Conservation (phyloP, 2,329 filamentous ascomycete genomes). For the Neophaeococcomyces mojaviensis region DNA sequence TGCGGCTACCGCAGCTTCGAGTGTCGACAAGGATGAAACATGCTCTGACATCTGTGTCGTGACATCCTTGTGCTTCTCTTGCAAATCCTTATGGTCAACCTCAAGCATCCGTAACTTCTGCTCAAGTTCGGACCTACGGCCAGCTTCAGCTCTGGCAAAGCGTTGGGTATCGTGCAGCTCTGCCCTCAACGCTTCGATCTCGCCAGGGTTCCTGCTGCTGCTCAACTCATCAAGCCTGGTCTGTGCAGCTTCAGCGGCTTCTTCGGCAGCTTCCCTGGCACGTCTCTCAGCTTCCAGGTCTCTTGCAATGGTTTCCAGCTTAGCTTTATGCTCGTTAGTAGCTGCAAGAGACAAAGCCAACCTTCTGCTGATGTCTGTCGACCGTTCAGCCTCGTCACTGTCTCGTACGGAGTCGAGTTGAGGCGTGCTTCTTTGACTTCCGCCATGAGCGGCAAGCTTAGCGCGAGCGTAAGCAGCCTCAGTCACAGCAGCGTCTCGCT, state of each 20-base stretch:
- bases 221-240: constrained; percentile 79
- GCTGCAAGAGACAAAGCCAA: constrained; percentile 72
- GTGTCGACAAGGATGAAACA: constrained; percentile 60
- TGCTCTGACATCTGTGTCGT: constrained; percentile 62
- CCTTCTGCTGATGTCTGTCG: constrained; percentile 69
- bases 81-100: constrained; percentile 77
- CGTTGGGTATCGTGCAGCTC: constrained; percentile 76
- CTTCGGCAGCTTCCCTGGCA: constrained; percentile 77
- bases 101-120: constrained; percentile 66
- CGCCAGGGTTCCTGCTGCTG: constrained; percentile 70
- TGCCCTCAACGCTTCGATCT: constrained; percentile 76
- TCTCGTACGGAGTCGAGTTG: constrained; percentile 51
- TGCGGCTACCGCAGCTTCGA: constrained; percentile 70
- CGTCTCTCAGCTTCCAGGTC: constrained; percentile 76
- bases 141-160: constrained; percentile 70
- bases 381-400: constrained; percentile 57
- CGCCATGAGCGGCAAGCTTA: constrained; percentile 73
- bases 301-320: constrained; percentile 58
- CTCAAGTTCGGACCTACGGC: constrained; percentile 68
- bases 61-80: constrained; percentile 59
- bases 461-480: constrained; percentile 95
- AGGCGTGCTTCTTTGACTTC: constrained; percentile 44
- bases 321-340: constrained; percentile 74
- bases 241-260: constrained; percentile 74
- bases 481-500: constrained; percentile 86